Percentiles rank a stretch among this genome's conserved stretches.
These are phyloP conservation scores for Blastobotrys proliferans DNA, from an alignment of 1,139 yeast genomes.

Conservation along the genomic window DNA sequence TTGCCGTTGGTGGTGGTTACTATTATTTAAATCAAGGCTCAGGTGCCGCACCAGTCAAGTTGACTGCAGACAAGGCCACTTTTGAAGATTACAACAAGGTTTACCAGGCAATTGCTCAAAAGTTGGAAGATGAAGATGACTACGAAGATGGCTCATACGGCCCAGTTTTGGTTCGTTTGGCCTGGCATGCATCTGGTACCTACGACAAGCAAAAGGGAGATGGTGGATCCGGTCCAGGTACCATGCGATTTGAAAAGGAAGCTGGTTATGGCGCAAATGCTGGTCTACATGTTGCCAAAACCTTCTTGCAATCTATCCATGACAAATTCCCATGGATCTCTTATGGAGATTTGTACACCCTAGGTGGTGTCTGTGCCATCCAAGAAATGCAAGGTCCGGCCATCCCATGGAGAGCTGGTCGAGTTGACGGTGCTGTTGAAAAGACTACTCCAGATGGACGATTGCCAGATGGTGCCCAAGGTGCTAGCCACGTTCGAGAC, in stretches of 20 bases:
- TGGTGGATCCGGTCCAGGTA: slow-evolving; percentile 85
- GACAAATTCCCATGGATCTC: slow-evolving; percentile 70
- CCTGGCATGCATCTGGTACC: slow-evolving; percentile 78
- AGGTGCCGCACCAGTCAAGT: slow-evolving; percentile 12
- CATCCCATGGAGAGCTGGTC: slow-evolving; percentile 83
- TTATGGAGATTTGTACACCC: slow-evolving; percentile 83
- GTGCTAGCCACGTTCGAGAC: slow-evolving; percentile 49
- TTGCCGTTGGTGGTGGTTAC: slow-evolving; percentile 25
- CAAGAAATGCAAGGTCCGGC: slow-evolving; percentile 89
- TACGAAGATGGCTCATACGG: slow-evolving; percentile 73
- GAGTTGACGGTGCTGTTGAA: slow-evolving; percentile 44
- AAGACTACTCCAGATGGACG: slow-evolving; percentile 63
- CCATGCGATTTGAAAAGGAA: slow-evolving; percentile 71
- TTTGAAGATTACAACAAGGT: slow-evolving; percentile 64
- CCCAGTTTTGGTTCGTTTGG: slow-evolving; percentile 60
- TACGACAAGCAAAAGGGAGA: slow-evolving; percentile 51
- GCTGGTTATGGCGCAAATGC: slow-evolving; percentile 65
- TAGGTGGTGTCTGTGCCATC: slow-evolving; percentile 80
- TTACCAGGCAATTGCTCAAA: slow-evolving; percentile 75
- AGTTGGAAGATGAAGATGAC: slow-evolving; percentile 70
- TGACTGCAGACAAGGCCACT: slow-evolving; percentile 36
- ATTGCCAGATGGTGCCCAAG: slow-evolving; percentile 61
- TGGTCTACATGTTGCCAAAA: slow-evolving; percentile 64
- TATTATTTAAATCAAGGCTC: slow-evolving; percentile 21
- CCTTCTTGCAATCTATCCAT: slow-evolving; percentile 59